These are phyloP conservation scores for Filosporella fistucella DNA, from an alignment of 495 filamentous ascomycete species.

Conservation along the genomic window DNA sequence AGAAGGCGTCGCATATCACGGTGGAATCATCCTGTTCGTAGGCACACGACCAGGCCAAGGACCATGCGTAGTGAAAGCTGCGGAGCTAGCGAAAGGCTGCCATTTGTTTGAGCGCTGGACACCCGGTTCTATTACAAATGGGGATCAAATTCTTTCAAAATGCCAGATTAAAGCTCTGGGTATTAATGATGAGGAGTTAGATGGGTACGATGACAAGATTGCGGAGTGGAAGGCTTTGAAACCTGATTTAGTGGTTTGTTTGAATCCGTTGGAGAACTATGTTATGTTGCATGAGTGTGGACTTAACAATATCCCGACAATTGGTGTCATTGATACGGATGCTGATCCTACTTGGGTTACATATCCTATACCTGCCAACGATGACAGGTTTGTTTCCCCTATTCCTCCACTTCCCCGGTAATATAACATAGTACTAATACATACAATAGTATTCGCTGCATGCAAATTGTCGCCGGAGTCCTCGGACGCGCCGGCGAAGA, in stretches of 20 bases:
- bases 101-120: constrained; percentile 95
- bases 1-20: constrained; percentile 75
- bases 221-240: constrained; percentile 58
- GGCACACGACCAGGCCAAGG: constrained; percentile 80
- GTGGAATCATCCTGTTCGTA: constrained; percentile 85
- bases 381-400: constrained; percentile 64
- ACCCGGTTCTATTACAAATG: constrained; percentile 89
- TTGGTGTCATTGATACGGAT: constrained; percentile 93
- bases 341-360: constrained; percentile 90
- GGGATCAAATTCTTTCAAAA: constrained; percentile 71
- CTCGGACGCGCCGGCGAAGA: constrained; percentile 79
- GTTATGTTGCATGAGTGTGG: constrained; percentile 87
- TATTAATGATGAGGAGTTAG: constrained; percentile 61
- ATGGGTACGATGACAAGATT: constrained; percentile 57
- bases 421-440: not conserved
- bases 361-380: constrained; percentile 94
- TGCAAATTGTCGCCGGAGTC: constrained; percentile 77
- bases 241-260: constrained; percentile 87
- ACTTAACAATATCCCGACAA: constrained; percentile 82
- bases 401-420: not conserved
- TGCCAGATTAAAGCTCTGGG: constrained; percentile 67
- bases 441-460: constrained; percentile 61
- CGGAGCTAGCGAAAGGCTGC: constrained; percentile 70
- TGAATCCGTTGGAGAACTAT: constrained; percentile 92
- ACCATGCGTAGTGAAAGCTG: constrained; percentile 72